Conservation (phyloP, 345 rosid genomes). For the Hypericum perforatum region DNA sequence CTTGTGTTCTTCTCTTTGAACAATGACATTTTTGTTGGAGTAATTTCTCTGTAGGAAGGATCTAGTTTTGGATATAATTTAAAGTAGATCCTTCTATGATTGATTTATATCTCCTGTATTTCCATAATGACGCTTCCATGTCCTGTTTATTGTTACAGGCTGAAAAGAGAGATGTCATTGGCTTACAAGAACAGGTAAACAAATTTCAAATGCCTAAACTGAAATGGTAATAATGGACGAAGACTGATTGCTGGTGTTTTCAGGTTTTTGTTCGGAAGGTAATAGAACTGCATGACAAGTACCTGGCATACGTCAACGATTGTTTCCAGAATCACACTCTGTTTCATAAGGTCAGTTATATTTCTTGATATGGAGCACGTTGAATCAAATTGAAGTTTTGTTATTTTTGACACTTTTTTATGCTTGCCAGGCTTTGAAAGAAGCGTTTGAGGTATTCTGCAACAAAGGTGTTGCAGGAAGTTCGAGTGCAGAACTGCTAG, state of each 20-base stretch:
- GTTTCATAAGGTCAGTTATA: constrained; percentile 27
- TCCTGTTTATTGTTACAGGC: constrained; percentile 9
- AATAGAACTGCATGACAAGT: constrained; percentile 36
- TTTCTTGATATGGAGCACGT: background rate
- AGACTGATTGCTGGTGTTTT: constrained; percentile 8
- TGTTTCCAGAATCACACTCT: constrained; percentile 30
- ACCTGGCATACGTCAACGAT: constrained; percentile 20
- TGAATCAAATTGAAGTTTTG: background rate
- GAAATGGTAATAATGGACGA: background rate
- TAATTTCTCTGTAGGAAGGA: background rate
- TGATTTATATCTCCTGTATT: too few relatives aligned
- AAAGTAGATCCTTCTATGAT: too few relatives aligned
- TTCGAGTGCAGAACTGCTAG: constrained; percentile 30
- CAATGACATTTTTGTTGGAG: background rate
- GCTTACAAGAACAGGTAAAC: constrained; percentile 21
- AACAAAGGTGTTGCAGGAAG: constrained; percentile 25
- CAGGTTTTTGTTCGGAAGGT: constrained; percentile 28
- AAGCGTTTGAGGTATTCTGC: constrained; percentile 32
- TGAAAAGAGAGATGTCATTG: constrained; percentile 18
- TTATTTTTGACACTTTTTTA: background rate
- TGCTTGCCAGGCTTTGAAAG: constrained; percentile 24
- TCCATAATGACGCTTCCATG: too few relatives aligned
- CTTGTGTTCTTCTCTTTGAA: background rate
- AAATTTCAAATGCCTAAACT: background rate
- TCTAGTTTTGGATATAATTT: too few relatives aligned